Conservation (phyloP, 192 early-diverging fungal species). For the Coemansia reversa region DNA sequence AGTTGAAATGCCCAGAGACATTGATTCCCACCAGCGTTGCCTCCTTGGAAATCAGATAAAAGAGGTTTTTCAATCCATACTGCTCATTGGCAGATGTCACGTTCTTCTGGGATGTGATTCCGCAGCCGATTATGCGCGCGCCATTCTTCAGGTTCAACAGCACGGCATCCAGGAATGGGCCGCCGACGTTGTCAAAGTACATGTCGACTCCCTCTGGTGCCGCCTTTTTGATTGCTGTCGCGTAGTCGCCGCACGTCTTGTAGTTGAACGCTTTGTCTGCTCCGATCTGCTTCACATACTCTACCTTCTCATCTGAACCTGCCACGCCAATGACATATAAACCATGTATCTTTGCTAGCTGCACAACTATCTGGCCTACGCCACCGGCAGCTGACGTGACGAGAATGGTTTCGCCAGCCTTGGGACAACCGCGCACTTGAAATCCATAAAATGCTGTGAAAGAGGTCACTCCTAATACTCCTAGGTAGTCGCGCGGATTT, state of each 20-base stretch:
- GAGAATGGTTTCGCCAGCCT: constrained; percentile 77
- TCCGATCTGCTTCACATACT: constrained; percentile 63
- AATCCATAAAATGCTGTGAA: constrained; percentile 73
- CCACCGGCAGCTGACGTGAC: constrained; percentile 76
- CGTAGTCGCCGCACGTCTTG: constrained; percentile 65
- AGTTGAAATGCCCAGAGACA: constrained; percentile 52
- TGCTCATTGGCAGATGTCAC: constrained; percentile 45
- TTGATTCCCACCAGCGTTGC: constrained; percentile 69
- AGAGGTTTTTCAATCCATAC: constrained; percentile 63
- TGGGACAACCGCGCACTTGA: constrained; percentile 65
- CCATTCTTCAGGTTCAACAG: constrained; percentile 61
- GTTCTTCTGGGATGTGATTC: constrained; percentile 70
- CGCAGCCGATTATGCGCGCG: constrained; percentile 72
- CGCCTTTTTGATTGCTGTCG: constrained; percentile 55
- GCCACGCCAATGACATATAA: constrained; percentile 78
- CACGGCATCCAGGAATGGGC: constrained; percentile 70
- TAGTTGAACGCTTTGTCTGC: constrained; percentile 91
- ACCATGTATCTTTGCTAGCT: constrained; percentile 73
- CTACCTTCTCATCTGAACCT: constrained; percentile 80
- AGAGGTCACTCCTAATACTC: constrained; percentile 77
- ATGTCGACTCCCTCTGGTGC: constrained; percentile 83
- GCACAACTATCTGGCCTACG: constrained; percentile 73
- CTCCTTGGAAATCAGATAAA: constrained; percentile 57
- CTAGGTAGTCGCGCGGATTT: constrained; percentile 18
- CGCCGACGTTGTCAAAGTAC: constrained; percentile 83